Conservation (phyloP, 2,329 filamentous ascomycete genomes). For the Albophoma yamanashiensis region DNA sequence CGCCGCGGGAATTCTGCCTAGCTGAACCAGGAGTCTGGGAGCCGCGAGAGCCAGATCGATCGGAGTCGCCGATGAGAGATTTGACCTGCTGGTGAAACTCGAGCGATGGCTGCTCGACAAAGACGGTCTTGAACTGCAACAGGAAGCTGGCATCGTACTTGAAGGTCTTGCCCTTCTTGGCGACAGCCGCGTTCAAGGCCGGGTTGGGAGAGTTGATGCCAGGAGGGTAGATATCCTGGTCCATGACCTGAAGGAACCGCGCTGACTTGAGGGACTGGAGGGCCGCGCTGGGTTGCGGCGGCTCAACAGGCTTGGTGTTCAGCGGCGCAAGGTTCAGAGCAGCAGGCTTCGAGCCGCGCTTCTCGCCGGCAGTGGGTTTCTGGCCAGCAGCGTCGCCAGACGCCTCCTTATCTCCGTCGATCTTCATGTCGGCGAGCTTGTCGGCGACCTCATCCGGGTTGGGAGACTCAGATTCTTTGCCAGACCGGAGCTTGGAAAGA, state of each 20-base stretch:
- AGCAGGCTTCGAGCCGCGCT: constrained; percentile 63
- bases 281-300: constrained; percentile 84
- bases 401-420: constrained; percentile 30
- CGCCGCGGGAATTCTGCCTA: constrained; percentile 40
- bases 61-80: constrained; percentile 71
- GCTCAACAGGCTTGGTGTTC: constrained; percentile 78
- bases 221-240: constrained; percentile 69
- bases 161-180: constrained; percentile 72
- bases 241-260: constrained; percentile 73
- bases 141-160: constrained; percentile 95
- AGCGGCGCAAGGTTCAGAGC: constrained; percentile 77
- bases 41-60: constrained; percentile 43
- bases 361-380: constrained; percentile 45
- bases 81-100: constrained; percentile 90
- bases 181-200: constrained; percentile 70
- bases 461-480: constrained; percentile 26
- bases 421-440: constrained; percentile 42
- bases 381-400: constrained; percentile 32
- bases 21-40: constrained; percentile 45
- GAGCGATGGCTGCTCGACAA: constrained; percentile 89
- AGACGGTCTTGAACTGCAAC: constrained; percentile 90
- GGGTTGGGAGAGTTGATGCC: constrained; percentile 86
- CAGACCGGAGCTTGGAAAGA: constrained; percentile 27
- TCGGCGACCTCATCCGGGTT: constrained; percentile 29
- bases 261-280: constrained; percentile 89